Conservation (phyloP, 768 basidiomycete species). For the Leccinum broughii region DNA sequence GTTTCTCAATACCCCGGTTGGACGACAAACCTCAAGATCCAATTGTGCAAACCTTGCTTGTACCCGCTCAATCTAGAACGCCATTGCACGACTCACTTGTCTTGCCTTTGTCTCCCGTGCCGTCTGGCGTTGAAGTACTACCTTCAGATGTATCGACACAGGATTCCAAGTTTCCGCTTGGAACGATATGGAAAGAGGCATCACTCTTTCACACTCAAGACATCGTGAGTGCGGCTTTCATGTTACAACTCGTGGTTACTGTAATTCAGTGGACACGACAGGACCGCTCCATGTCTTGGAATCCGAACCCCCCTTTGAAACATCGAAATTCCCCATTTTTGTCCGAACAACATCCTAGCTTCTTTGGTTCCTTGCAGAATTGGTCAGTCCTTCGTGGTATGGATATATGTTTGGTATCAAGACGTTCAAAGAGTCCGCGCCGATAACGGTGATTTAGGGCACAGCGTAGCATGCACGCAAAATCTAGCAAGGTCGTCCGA, state of each 20-base stretch:
- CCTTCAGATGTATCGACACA: neutral
- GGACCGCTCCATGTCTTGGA: constrained; percentile 65
- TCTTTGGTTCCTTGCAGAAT: constrained; percentile 58
- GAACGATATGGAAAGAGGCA: constrained; percentile 22
- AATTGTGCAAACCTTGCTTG: constrained; percentile 60
- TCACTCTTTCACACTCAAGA: constrained; percentile 5
- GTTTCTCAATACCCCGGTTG: constrained; percentile 65
- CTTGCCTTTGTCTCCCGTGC: neutral
- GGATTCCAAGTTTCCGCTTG: neutral
- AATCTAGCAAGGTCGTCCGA: constrained; percentile 41
- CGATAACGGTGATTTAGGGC: constrained; percentile 41
- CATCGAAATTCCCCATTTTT: constrained; percentile 55
- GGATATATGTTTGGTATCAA: neutral
- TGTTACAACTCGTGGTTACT: neutral
- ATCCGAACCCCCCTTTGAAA: constrained; percentile 40
- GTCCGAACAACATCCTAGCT: constrained; percentile 59
- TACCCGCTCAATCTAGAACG: neutral
- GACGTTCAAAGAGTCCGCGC: neutral
- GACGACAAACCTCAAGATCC: constrained; percentile 78
- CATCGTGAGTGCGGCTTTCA: constrained; percentile 16
- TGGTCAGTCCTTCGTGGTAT: constrained; percentile 43
- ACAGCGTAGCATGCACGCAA: constrained; percentile 45
- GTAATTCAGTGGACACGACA: constrained; percentile 22
- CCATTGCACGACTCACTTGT: neutral
- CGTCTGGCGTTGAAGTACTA: neutral